Base-by-base conservation (phyloP, 2,329 filamentous ascomycete genomes). In the Pezicula neosporulosa region DNA sequence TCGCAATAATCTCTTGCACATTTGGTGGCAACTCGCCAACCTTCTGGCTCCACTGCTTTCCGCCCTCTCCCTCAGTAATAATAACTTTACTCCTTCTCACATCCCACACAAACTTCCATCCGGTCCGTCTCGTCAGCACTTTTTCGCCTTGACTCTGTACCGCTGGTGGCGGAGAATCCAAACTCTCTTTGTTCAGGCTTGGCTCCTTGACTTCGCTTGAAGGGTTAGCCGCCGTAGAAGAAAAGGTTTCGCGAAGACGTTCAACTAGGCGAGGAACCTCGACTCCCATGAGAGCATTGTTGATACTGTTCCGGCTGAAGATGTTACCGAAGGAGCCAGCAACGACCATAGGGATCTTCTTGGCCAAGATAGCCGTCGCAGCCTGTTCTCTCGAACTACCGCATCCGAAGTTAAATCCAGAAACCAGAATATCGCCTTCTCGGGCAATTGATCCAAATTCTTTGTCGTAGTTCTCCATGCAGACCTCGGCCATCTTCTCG, bases 391-490 rank as follows among this genome's bases (percentile, higher is more conserved):
- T 76, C 1, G 85, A 90, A 51, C 77, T 83, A 16, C 91, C 91
- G 59, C 85, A 90, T 44, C 93, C 93, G 65, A 97, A 96, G 74
- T 95, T 96, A 75, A 85, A 94, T 30, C 91, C 91, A 0, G 85
- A 73, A 0, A 97, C 91, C 1, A 97, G 80, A 49, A 97, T 89
- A 62, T 97, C 92, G 45, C 83, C 84, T 0, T 81, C 66, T 57
- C 80, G 79, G 43, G 87, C 85, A 35, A 85, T 75, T 1, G 71
- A 68, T 9, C 77, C 69, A 66, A 97, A 97, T 0, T 75, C 67
- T 0, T 79, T 72, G 66, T 97, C 93, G 72, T 96, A 97, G 77
- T 97, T 97, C 67, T 87, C 81, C 91, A 97, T 97, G 70, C 88
- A 92, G 0, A 92, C 91, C 58, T 88, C 76, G 0, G 90, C 90